Conservation (phyloP, 2,329 filamentous ascomycete species). For the Acrocalymma vagum region DNA sequence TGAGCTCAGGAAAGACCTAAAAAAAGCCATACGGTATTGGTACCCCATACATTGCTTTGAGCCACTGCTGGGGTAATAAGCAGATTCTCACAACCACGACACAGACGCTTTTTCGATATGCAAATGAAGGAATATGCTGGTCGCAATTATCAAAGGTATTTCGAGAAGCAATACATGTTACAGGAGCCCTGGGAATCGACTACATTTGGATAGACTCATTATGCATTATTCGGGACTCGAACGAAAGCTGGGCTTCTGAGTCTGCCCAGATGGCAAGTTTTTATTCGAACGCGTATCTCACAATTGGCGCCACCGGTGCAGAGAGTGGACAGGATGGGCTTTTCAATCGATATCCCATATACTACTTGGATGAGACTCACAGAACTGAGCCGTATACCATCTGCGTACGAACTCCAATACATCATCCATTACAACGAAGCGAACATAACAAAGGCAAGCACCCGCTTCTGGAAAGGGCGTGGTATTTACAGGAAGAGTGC, state of each 20-base stretch:
- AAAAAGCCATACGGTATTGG: too few relatives aligned
- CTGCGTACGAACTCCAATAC: background rate
- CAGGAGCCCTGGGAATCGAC: slow-evolving; percentile 6
- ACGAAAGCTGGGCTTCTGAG: slow-evolving; percentile 20
- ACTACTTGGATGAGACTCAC: background rate
- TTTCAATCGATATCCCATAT: slow-evolving; percentile 1
- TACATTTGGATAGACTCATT: slow-evolving; percentile 31
- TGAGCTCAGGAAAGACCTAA: too few relatives aligned
- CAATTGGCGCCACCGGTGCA: slow-evolving; percentile 14
- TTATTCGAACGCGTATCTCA: slow-evolving; percentile 19
- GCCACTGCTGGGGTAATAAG: too few relatives aligned
- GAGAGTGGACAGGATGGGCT: slow-evolving; percentile 1
- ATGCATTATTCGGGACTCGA: slow-evolving; percentile 28
- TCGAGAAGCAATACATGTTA: slow-evolving; percentile 18
- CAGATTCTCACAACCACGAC: too few relatives aligned
- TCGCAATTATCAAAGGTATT: too few relatives aligned
- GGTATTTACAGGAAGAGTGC: slow-evolving; percentile 14
- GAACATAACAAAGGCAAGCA: background rate
- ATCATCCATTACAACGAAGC: background rate
- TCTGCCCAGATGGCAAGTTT: slow-evolving; percentile 21
- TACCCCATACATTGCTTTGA: too few relatives aligned
- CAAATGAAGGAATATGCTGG: too few relatives aligned
- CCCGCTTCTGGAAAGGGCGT: slow-evolving; percentile 12
- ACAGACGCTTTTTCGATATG: too few relatives aligned
- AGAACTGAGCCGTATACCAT: background rate